Evolutionary conservation across 345 rosid genomes (phyloP).

Genomic region (Populus pruinosa): DNA sequence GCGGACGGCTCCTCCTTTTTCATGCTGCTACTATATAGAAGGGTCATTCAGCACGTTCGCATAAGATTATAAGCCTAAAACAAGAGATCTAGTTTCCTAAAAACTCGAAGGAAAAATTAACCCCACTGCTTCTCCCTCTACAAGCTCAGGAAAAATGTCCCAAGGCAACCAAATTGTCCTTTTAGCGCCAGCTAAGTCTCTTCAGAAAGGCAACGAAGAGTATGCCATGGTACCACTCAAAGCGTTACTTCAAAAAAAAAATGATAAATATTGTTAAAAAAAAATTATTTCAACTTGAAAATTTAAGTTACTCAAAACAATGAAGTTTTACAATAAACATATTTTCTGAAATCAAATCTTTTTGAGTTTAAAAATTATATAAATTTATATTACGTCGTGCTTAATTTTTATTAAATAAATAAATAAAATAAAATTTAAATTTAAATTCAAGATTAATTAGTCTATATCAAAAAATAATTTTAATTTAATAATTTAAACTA

Average conservation of each 20-base stretch:
- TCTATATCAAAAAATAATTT: too few species aligned
- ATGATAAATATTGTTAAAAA: too few species aligned
- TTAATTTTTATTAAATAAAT: too few species aligned
- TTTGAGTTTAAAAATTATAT: too few species aligned
- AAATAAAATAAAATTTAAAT: too few species aligned
- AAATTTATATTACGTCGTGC: rapidly evolving
- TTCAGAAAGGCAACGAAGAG: constrained; percentile 42
- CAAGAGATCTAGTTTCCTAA: background rate
- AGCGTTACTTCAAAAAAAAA: background rate
- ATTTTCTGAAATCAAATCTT: rapidly evolving
- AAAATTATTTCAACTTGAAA: too few species aligned
- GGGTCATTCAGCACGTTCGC: background rate
- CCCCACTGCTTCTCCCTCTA: background rate
- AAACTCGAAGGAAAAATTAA: too few species aligned
- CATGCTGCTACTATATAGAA: background rate
- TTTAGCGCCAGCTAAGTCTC: constrained; percentile 24
- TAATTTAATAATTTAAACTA: too few species aligned
- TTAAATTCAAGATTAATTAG: rapidly evolving
- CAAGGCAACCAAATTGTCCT: constrained; percentile 26
- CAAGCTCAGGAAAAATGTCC: constrained; percentile 15
- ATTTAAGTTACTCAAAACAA: too few species aligned
- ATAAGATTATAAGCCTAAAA: too few species aligned
- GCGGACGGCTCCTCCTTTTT: too few species aligned
- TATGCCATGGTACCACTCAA: background rate
- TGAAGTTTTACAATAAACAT: too few species aligned